A percentile compares a stretch with the other conserved stretches of the same genome.
phyloP scores from a whole-genome alignment of 768 basidiomycete species.

The Boletus eberwhitei region DNA sequence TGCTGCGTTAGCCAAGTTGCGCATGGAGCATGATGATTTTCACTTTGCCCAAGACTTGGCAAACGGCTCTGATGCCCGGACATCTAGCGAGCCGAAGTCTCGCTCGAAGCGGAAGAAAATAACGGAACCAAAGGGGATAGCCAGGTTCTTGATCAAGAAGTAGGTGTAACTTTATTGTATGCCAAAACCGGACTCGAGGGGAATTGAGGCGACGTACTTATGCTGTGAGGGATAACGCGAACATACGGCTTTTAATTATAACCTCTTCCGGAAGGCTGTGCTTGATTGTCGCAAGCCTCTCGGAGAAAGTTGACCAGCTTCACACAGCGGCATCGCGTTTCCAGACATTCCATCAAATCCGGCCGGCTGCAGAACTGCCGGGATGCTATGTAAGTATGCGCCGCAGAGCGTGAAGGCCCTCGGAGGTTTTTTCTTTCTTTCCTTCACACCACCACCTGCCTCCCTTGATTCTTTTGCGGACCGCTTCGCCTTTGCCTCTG shows the following conservation, averaged over 20 bases:
- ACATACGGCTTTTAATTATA: not conserved
- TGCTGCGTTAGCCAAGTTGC: conserved; percentile 41
- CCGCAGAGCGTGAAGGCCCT: not conserved
- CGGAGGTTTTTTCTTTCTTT: conserved; percentile 12
- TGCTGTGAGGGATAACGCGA: not conserved
- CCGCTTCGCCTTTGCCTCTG: conserved; percentile 35
- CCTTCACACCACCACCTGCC: conserved; percentile 15
- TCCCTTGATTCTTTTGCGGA: conserved; percentile 32
- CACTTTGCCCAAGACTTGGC: conserved; percentile 83
- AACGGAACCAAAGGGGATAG: conserved; percentile 38
- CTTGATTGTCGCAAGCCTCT: conserved; percentile 19
- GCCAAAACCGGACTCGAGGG: not conserved
- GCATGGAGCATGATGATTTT: conserved; percentile 81
- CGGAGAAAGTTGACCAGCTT: not conserved
- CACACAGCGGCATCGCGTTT: conserved; percentile 8
- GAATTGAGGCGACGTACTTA: not conserved
- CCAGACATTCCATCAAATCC: conserved; percentile 3
- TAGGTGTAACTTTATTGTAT: conserved; percentile 5
- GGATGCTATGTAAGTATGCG: not conserved
- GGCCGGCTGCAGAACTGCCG: not conserved
- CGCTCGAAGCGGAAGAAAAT: conserved; percentile 30
- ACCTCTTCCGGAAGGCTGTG: not conserved
- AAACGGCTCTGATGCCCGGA: conserved; percentile 31
- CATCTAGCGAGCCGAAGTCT: conserved; percentile 4
- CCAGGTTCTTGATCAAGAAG: conserved; percentile 44